A percentile compares a stretch with the other conserved stretches of the same genome.
phyloP scores from a whole-genome alignment of 1,284 basidiomycete genomes.

The Apiotrichum gracile region DNA sequence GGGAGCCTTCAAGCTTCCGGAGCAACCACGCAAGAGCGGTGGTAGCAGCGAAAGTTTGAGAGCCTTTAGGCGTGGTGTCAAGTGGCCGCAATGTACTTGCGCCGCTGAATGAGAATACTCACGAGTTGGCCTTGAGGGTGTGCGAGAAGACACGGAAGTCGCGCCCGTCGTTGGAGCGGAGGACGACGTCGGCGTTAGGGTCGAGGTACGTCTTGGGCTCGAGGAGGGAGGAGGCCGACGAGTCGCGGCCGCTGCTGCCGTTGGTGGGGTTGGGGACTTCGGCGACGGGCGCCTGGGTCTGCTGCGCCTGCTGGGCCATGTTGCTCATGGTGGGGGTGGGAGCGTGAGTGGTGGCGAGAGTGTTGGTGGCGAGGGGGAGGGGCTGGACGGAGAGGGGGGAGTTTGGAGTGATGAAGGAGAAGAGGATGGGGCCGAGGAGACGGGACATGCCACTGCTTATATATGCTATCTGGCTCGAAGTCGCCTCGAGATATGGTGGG shows the following conservation, averaged over 20 bases:
- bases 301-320: not conserved
- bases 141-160: slow-evolving; percentile 21
- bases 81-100: not conserved
- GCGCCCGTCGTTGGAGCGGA: slow-evolving; percentile 16
- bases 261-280: not conserved
- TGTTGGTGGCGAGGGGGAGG: not conserved
- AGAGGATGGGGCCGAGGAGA: too few species aligned
- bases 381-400: too few species aligned
- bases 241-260: not conserved
- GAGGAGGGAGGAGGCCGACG: not conserved
- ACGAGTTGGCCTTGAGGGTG: slow-evolving; percentile 23
- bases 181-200: slow-evolving; percentile 19
- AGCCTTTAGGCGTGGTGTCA: too few species aligned
- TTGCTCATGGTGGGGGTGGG: not conserved
- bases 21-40: too few species aligned
- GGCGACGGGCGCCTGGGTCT: too few species aligned
- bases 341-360: not conserved
- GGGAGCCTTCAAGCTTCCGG: too few species aligned
- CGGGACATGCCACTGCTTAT: too few species aligned
- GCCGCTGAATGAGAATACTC: slow-evolving; percentile 2
- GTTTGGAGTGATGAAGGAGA: too few species aligned
- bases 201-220: slow-evolving; percentile 16
- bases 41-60: too few species aligned
- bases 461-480: too few species aligned
- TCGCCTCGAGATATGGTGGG: too few species aligned